Percentiles rank a stretch among this genome's conserved stretches.
Conservation (phyloP, 352 stramenopile genomes). For the Globisporangium middletonii region DNA sequence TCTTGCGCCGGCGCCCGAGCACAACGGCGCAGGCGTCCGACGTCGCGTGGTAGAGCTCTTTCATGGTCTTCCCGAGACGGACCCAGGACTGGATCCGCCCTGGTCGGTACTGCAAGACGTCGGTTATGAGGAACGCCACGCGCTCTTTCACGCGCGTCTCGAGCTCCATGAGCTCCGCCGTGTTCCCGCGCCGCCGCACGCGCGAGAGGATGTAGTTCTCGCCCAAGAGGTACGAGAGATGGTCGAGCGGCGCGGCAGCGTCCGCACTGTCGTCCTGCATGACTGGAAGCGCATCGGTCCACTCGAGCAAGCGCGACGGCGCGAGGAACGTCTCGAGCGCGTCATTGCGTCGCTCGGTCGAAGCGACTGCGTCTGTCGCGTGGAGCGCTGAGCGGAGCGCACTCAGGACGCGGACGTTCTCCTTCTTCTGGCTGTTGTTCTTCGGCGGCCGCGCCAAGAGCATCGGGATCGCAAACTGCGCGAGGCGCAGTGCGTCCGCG, state of each 20-base stretch:
- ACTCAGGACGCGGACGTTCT: conserved; percentile 58
- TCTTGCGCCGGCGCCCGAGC: conserved; percentile 34
- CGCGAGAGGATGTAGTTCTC: conserved; percentile 66
- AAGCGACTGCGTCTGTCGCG: not conserved
- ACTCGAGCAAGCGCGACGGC: conserved; percentile 30
- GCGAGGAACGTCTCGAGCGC: conserved; percentile 28
- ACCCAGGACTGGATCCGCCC: conserved; percentile 62
- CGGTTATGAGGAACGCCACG: conserved; percentile 48
- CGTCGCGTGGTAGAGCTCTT: conserved; percentile 58
- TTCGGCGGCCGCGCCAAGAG: conserved; percentile 46
- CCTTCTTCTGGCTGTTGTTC: conserved; percentile 71
- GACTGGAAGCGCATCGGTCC: conserved; percentile 9
- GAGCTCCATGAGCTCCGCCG: conserved; percentile 52
- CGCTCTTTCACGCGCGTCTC: conserved; percentile 51
- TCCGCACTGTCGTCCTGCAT: too few species aligned
- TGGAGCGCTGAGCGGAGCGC: conserved; percentile 42
- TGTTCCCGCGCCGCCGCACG: conserved; percentile 51
- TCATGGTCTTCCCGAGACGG: conserved; percentile 56
- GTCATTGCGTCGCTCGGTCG: not conserved
- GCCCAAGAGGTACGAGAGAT: conserved; percentile 70
- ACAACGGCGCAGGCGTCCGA: conserved; percentile 57
- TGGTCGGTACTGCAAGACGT: conserved; percentile 56
- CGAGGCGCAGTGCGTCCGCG: conserved; percentile 23
- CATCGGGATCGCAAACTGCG: conserved; percentile 53
- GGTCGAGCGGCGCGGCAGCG: too few species aligned